Base-by-base conservation (phyloP, 768 basidiomycete species). In the Psilocybe tampanensis region DNA sequence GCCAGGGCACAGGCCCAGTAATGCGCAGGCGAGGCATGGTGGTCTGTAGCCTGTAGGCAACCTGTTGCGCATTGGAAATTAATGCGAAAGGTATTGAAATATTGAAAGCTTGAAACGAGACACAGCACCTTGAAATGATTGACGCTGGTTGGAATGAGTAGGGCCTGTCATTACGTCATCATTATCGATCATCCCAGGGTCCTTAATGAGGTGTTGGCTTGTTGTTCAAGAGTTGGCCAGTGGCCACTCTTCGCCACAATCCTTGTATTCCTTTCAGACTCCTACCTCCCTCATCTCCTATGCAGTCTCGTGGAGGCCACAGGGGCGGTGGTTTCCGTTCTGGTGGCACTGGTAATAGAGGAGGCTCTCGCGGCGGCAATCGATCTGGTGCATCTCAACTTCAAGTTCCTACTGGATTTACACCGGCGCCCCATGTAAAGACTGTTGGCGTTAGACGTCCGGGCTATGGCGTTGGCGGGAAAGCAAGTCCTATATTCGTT, bases 401-500 rank as follows among this genome's bases (percentile, higher is more conserved):
- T 21, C 63, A n/a, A 18, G 56, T 69, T 49, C 59, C 63, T 48
- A 66, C 67, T 53, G 65, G 61, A 24, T 45, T 65, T 9, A 71
- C 71, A 58, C 33, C 63, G 52, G 64, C 70, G 19, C 68, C 75
- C 23, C 78, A 79, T 51, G 71, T 81, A 53, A 71, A 77, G 12
- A 77, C 86, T 24, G 75, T 90, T 39, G 90, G 89, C 17, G 91
- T 92, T 34, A 86, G 80, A 63, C 78, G 91, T 39, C 80, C 87
- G 24, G 80, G 77, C 34, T 89, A 80, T 63, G 90, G 88, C 19
- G 78, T 74, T 0, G 75, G 77, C 9, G 91, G 90, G 3, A 67
- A 67, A 21, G 63, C 65, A 42, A 58, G 76, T 13, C 68, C 69
- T 22, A 74, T 80, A 48, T 72, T 56, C 50, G 79, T 81, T 29